A percentile compares a stretch with the other conserved stretches of the same genome.
Evolutionary conservation across 1,139 yeast genomes (phyloP).

Genomic region (Yamadazyma dushanensis): DNA sequence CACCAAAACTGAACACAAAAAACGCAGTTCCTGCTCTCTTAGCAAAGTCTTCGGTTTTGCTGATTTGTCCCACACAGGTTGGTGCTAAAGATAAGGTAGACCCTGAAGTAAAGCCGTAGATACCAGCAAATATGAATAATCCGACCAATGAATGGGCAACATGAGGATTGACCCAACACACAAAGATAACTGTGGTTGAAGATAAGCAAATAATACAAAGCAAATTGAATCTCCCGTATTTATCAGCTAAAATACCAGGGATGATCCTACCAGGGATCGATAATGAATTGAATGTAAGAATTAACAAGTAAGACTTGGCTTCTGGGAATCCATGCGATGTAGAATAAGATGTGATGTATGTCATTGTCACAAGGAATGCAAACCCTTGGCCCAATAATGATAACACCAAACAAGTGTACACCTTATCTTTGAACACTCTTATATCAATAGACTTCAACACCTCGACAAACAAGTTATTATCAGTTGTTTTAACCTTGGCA

Average conservation of each 20-base stretch:
- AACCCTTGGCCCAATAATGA: slow-evolving; percentile 35
- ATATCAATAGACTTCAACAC: slow-evolving; percentile 27
- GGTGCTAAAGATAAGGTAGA: slow-evolving; percentile 34
- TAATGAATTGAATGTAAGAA: slow-evolving; percentile 45
- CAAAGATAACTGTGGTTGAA: slow-evolving; percentile 40
- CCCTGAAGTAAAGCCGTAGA: slow-evolving; percentile 33
- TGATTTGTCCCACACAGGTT: slow-evolving; percentile 58
- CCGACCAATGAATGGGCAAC: slow-evolving; percentile 23
- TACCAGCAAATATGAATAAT: slow-evolving; percentile 26
- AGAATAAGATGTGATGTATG: slow-evolving; percentile 54
- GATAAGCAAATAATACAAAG: slow-evolving; percentile 41
- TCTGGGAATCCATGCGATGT: slow-evolving; percentile 40
- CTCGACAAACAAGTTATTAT: slow-evolving; percentile 11
- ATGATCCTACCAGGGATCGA: slow-evolving; percentile 49
- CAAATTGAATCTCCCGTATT: slow-evolving; percentile 52
- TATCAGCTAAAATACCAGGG: slow-evolving; percentile 52
- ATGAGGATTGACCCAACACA: slow-evolving; percentile 45
- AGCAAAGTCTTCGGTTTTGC: slow-evolving; percentile 52
- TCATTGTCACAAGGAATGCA: slow-evolving; percentile 50
- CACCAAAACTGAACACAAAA: slow-evolving; percentile 32
- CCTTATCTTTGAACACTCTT: slow-evolving; percentile 24
- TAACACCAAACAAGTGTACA: slow-evolving; percentile 26
- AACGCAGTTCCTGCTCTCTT: slow-evolving; percentile 31
- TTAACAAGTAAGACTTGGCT: slow-evolving; percentile 42
- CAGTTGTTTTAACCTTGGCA: slow-evolving; percentile 2